Conservation (phyloP, 768 basidiomycete species). For the Kwoniella sp. region DNA sequence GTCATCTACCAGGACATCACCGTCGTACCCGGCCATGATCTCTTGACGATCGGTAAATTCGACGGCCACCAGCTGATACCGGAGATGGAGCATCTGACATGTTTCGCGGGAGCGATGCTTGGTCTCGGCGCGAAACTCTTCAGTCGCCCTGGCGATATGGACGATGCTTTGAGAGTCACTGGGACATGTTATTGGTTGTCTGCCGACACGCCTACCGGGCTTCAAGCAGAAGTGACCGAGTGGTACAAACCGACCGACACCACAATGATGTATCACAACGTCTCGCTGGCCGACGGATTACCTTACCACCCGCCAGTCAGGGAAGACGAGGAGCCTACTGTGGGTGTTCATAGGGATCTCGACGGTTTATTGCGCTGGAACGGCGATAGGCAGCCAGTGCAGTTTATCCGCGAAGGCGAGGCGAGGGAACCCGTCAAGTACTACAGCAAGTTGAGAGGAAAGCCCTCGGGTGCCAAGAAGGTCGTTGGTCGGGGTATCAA, state of each 20-base stretch:
- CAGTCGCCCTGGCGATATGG: conserved; percentile 54
- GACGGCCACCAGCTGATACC: conserved; percentile 30
- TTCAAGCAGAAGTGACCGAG: conserved; percentile 52
- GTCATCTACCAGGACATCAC: conserved; percentile 52
- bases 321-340: not conserved
- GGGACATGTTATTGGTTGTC: conserved; percentile 57
- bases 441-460: conserved; percentile 37
- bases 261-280: conserved; percentile 10
- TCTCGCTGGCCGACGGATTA: not conserved
- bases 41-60: conserved; percentile 41
- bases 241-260: conserved; percentile 38
- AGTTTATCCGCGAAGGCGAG: not conserved
- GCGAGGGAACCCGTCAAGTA: conserved; percentile 15
- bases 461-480: conserved; percentile 44
- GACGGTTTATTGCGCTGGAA: conserved; percentile 31
- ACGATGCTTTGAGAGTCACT: conserved; percentile 51
- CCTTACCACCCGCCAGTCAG: conserved; percentile 5
- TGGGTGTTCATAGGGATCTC: conserved; percentile 28
- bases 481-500: conserved; percentile 50
- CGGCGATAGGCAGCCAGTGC: conserved; percentile 22
- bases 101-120: conserved; percentile 59
- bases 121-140: conserved; percentile 58
- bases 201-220: conserved; percentile 48
- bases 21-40: conserved; percentile 43
- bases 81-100: conserved; percentile 53